Evolutionary conservation across 176 grass and related monocot genomes (phyloP).

Genomic region (Cocos nucifera): DNA sequence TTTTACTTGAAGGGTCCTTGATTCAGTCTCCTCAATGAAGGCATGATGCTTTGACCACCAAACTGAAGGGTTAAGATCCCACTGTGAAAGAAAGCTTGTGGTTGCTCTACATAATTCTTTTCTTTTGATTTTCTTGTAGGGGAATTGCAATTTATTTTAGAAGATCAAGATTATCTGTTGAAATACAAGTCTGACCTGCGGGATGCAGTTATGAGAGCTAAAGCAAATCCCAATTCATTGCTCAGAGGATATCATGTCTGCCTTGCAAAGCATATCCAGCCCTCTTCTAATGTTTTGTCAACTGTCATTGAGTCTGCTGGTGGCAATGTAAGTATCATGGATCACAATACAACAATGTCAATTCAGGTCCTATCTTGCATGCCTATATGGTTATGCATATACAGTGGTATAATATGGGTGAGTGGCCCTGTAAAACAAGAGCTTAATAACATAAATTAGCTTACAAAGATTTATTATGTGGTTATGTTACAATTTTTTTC

Average conservation of each 20-base stretch:
- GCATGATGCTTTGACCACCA: too few species aligned
- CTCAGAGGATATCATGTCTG: conserved; percentile 60
- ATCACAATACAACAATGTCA: not conserved
- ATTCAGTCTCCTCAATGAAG: too few species aligned
- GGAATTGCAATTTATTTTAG: conserved; percentile 58
- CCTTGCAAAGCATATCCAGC: conserved; percentile 59
- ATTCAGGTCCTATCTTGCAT: too few species aligned
- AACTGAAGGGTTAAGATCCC: too few species aligned
- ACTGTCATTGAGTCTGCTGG: conserved; percentile 53
- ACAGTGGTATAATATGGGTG: too few species aligned
- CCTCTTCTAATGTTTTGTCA: conserved; percentile 39
- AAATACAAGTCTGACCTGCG: conserved; percentile 60
- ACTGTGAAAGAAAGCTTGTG: too few species aligned
- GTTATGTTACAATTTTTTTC: too few species aligned
- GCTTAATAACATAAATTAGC: too few species aligned
- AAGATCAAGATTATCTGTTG: conserved; percentile 62
- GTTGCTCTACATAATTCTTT: not conserved
- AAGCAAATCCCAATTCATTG: conserved; percentile 41
- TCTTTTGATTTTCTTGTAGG: not conserved
- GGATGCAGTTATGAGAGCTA: conserved; percentile 61
- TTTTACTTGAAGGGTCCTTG: too few species aligned
- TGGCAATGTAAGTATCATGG: conserved; percentile 57
- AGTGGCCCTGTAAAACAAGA: too few species aligned
- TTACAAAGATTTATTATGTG: too few species aligned
- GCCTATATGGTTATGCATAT: too few species aligned